These are phyloP conservation scores for Salvia miltiorrhiza DNA, from an alignment of 257 asterid species.

Conservation along the genomic window DNA sequence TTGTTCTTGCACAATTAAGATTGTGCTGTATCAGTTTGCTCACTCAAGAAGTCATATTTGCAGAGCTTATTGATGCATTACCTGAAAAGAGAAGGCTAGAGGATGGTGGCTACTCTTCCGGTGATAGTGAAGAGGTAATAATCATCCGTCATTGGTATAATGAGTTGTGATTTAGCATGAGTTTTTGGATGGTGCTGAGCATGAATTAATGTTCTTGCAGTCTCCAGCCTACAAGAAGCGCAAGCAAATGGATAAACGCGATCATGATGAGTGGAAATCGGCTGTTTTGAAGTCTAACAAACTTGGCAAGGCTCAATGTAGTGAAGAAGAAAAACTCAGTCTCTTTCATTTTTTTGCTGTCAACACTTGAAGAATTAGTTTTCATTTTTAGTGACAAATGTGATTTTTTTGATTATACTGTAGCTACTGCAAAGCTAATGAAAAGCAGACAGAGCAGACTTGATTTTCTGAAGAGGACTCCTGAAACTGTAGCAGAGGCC, in stretches of 20 bases:
- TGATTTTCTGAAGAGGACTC: slow-evolving; percentile 51
- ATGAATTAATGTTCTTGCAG: slow-evolving; percentile 38
- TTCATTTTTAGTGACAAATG: neutral
- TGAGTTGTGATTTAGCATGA: neutral
- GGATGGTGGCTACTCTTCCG: slow-evolving; percentile 76
- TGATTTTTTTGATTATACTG: slow-evolving; percentile 2
- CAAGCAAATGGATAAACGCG: slow-evolving; percentile 48
- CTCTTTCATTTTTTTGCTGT: too few relatives aligned
- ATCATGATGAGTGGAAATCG: slow-evolving; percentile 71
- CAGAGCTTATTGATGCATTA: slow-evolving; percentile 84
- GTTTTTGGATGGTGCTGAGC: neutral
- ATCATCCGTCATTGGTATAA: neutral
- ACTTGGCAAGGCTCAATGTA: slow-evolving; percentile 46
- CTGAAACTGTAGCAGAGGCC: slow-evolving; percentile 49
- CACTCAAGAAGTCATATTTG: neutral
- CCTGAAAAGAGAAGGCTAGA: slow-evolving; percentile 74
- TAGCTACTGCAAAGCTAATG: slow-evolving; percentile 51
- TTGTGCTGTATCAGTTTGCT: neutral
- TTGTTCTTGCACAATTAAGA: neutral
- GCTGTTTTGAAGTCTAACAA: slow-evolving; percentile 60
- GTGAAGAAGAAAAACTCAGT: neutral
- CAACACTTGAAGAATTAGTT: slow-evolving; percentile 1
- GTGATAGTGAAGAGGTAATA: slow-evolving; percentile 63
- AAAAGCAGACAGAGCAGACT: slow-evolving; percentile 61
- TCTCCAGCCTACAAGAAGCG: slow-evolving; percentile 73